phyloP scores from a whole-genome alignment of 2,329 filamentous ascomycete species.

The Nemania sp. region DNA sequence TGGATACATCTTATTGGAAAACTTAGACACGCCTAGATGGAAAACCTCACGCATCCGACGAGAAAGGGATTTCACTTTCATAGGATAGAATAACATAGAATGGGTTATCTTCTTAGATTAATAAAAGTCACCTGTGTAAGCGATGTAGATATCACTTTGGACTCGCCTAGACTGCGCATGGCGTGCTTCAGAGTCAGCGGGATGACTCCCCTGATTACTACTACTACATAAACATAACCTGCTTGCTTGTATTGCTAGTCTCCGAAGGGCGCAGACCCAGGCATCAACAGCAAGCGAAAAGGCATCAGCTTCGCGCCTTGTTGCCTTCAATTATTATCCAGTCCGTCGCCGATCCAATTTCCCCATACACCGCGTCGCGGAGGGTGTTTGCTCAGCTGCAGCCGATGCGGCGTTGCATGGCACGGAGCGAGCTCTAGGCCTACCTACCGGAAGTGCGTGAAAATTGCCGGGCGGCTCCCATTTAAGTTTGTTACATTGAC shows the following conservation, averaged over 20 bases:
- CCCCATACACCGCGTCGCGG: neutral
- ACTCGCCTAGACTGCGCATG: neutral
- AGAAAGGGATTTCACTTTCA: neutral
- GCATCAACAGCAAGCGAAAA: too few species aligned
- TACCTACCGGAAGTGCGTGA: neutral
- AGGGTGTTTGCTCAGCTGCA: too few species aligned
- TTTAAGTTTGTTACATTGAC: neutral
- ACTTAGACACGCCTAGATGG: neutral
- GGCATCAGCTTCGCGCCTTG: neutral
- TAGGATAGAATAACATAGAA: conserved; percentile 5
- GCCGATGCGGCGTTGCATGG: too few species aligned
- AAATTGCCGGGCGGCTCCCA: neutral
- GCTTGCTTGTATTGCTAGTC: neutral
- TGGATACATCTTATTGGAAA: conserved; percentile 1
- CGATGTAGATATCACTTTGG: neutral
- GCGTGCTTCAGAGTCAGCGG: neutral
- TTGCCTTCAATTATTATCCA: too few species aligned
- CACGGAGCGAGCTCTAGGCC: neutral
- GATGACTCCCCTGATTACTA: too few species aligned
- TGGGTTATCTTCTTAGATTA: neutral
- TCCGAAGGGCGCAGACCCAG: too few species aligned
- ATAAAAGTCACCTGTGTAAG: neutral
- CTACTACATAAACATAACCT: too few species aligned
- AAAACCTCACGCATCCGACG: neutral
- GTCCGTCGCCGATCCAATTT: too few species aligned